phyloP scores from a whole-genome alignment of 2,329 filamentous ascomycete genomes.

The Calonectria pteridis region DNA sequence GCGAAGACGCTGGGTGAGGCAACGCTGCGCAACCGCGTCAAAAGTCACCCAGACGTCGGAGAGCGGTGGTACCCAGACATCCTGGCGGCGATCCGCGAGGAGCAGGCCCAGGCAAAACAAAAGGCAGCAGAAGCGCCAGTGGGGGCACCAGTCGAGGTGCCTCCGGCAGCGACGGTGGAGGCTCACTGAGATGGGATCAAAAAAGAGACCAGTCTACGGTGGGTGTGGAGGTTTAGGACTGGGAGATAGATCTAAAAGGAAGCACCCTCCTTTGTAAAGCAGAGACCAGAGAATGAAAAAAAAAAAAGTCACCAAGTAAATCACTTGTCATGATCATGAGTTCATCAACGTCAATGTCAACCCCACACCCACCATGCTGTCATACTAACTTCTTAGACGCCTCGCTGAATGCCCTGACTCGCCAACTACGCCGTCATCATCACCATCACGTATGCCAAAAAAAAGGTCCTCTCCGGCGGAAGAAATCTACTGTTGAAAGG shows the following conservation, averaged over 20 bases:
- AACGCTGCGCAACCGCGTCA: constrained; percentile 85
- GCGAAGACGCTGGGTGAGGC: constrained; percentile 82
- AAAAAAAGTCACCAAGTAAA: constrained; percentile 21
- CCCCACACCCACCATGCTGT: constrained; percentile 9
- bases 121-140: constrained; percentile 41
- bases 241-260: constrained; percentile 17
- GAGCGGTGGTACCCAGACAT: constrained; percentile 83
- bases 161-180: constrained; percentile 45
- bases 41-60: constrained; percentile 89
- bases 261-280: constrained; percentile 12
- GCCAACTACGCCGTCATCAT: constrained; percentile 24
- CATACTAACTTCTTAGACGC: constrained; percentile 9
- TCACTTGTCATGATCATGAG: constrained; percentile 24
- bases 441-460: constrained; percentile 10
- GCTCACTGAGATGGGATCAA: constrained; percentile 43
- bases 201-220: constrained; percentile 23
- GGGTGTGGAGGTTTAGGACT: constrained; percentile 24
- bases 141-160: constrained; percentile 28
- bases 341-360: constrained; percentile 11
- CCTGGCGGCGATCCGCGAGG: constrained; percentile 67
- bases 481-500: constrained; percentile 47
- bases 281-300: constrained; percentile 19
- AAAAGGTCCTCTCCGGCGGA: not conserved
- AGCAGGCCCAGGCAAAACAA: constrained; percentile 62
- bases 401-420: constrained; percentile 24